Percentiles rank a stretch among this genome's conserved stretches.
phyloP scores from a whole-genome alignment of 768 basidiomycete genomes.

The Rhodosporidiobolus sp. region DNA sequence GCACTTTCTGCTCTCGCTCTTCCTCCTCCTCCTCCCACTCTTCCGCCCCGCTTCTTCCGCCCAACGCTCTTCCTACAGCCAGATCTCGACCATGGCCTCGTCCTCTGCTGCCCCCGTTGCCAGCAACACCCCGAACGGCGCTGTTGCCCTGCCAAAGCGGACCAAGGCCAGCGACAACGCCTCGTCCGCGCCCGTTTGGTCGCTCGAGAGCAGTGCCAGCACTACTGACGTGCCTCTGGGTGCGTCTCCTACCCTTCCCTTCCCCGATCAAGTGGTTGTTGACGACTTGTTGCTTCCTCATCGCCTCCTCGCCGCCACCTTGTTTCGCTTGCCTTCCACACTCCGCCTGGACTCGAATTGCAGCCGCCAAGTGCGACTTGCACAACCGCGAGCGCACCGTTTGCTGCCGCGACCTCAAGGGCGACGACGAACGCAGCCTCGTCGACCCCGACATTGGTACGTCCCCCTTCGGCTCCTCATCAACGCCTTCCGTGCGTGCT shows the following conservation, averaged over 20 bases:
- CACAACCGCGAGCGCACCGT: conserved; percentile 48
- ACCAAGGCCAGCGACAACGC: background rate
- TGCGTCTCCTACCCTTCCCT: background rate
- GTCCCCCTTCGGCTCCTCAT: conserved; percentile 66
- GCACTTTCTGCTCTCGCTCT: background rate
- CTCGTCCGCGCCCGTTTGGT: conserved; percentile 33
- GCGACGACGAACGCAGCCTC: conserved; percentile 71
- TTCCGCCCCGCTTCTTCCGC: too few relatives aligned
- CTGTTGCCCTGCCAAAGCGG: conserved; percentile 22
- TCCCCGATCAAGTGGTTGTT: background rate
- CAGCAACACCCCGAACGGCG: conserved; percentile 22
- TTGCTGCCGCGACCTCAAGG: conserved; percentile 85
- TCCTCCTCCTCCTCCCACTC: background rate
- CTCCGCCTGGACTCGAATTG: too few relatives aligned
- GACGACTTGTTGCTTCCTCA: background rate
- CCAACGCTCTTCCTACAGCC: too few relatives aligned
- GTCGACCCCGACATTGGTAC: conserved; percentile 81
- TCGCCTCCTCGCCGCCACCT: background rate
- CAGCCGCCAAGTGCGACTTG: conserved; percentile 39
- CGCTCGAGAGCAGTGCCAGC: conserved; percentile 14
- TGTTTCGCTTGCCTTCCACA: background rate
- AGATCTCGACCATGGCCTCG: background rate
- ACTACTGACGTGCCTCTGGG: conserved; percentile 32
- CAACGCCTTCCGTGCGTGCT: conserved; percentile 66
- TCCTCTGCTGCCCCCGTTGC: conserved; percentile 13